Evolutionary conservation across 106 monocot species (phyloP), one percentile per base, ranked within the genome.

Genomic region (Dendrobium chrysotoxum): DNA sequence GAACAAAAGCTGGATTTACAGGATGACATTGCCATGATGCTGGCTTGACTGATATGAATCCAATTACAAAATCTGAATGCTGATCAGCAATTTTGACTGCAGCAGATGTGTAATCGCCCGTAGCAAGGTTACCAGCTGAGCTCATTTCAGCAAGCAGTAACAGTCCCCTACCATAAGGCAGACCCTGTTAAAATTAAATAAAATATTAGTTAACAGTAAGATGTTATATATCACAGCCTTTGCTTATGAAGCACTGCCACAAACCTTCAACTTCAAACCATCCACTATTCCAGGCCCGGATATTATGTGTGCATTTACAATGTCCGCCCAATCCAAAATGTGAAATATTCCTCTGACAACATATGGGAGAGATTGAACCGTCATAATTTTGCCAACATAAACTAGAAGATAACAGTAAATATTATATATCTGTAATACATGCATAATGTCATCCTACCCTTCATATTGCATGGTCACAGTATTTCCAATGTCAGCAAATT

Each of bases 381-480:
- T 76, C 12, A 50, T 76, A 75, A 40, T 76, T 47, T 46, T 76
- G 10, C 4, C 15, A 21, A 16, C 65, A 26, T 44, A 25, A 50
- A 42, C n/a, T 68, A 53, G 15, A 66, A 53, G 57, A 68, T 45
- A 28, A 28, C 38, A 50, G 40, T 46, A 26, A 76, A 26, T 10
- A 42, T 16, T 72, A 15, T 4, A 79, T 53, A 78, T 23, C 18
- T 61, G 7, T 20, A 41, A 85, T 28, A 39, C 40, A 87, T 38
- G 16, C 15, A 30, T 23, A 76, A 76, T 41, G 21, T 41, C n/a
- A 88, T 79, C 86, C 86, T 79, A 95, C 98, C 98, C 98, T 86
- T 99, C 98, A 88, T 99, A 99, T 82, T 99, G 98, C 98, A 99
- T 99, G 13, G 91, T 91, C 55, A 99, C 98, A 16, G 95, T 99